Evolutionary conservation across 2,329 filamentous ascomycete species (phyloP).

Genomic region (Fusarium sp.): DNA sequence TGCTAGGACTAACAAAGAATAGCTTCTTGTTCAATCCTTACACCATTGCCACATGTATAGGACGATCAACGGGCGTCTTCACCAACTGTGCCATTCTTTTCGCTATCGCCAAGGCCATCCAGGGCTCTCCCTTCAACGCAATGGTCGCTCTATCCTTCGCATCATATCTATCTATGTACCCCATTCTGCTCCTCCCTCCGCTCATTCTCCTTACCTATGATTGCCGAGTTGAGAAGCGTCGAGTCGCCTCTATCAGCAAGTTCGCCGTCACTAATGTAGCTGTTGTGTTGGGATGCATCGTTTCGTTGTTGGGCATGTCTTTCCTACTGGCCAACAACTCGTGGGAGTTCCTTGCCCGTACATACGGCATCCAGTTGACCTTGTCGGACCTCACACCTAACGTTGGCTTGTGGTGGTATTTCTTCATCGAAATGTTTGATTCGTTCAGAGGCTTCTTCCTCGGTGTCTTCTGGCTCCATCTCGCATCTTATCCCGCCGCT

Average conservation of each 20-base stretch:
- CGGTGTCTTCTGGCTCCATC: conserved; percentile 97
- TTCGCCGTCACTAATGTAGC: conserved; percentile 71
- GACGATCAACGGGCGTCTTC: conserved; percentile 89
- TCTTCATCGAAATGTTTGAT: conserved; percentile 99
- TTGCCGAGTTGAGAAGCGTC: conserved; percentile 60
- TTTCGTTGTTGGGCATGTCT: conserved; percentile 78
- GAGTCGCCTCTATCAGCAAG: conserved; percentile 54
- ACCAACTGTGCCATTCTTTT: conserved; percentile 90
- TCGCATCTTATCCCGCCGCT: conserved; percentile 89
- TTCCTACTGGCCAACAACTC: conserved; percentile 81
- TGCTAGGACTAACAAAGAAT: conserved; percentile 29
- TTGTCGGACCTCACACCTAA: conserved; percentile 95
- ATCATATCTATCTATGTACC: conserved; percentile 93
- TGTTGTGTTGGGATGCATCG: conserved; percentile 69
- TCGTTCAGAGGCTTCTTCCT: conserved; percentile 98
- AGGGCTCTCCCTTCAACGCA: conserved; percentile 79
- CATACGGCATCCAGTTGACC: conserved; percentile 93
- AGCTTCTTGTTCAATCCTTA: conserved; percentile 97
- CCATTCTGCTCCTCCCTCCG: conserved; percentile 87
- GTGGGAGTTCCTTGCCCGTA: conserved; percentile 89
- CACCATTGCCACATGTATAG: conserved; percentile 91
- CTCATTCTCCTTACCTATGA: conserved; percentile 87
- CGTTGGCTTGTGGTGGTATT: conserved; percentile 99
- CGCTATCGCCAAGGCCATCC: conserved; percentile 84
- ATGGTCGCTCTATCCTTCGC: conserved; percentile 90